Evolutionary conservation across 2,329 filamentous ascomycete genomes (phyloP).

Genomic region (Leptoxyphium fumago): DNA sequence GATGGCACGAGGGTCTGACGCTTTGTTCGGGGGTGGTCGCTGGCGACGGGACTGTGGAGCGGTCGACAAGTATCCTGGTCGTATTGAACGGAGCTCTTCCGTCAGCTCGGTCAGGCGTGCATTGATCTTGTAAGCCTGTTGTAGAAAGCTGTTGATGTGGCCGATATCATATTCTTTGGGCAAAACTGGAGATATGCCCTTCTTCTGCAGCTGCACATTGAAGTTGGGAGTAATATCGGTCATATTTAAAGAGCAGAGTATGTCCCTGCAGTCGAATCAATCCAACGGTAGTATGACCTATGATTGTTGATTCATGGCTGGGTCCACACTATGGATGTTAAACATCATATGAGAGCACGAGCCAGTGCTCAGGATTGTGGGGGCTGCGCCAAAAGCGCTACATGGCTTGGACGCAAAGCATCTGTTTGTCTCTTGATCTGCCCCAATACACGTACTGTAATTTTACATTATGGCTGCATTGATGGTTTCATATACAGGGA

Average conservation of each 20-base stretch:
- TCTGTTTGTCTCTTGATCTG: too few species aligned
- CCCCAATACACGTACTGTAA: too few species aligned
- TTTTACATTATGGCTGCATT: too few species aligned
- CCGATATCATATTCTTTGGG: slow-evolving; percentile 25
- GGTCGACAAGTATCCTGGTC: slow-evolving; percentile 81
- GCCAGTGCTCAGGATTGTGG: too few species aligned
- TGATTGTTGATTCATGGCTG: too few species aligned
- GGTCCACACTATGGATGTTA: too few species aligned
- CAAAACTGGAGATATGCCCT: slow-evolving; percentile 36
- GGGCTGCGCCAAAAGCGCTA: too few species aligned
- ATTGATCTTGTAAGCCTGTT: slow-evolving; percentile 89
- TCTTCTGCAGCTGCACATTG: slow-evolving; percentile 50
- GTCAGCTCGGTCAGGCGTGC: slow-evolving; percentile 70
- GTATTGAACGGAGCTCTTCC: slow-evolving; percentile 64
- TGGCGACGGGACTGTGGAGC: slow-evolving; percentile 43
- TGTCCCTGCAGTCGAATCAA: too few species aligned
- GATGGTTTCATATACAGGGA: too few species aligned
- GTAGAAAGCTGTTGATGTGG: slow-evolving; percentile 68
- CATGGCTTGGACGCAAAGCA: too few species aligned
- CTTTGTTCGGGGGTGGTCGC: slow-evolving; percentile 16
- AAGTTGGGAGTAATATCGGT: slow-evolving; percentile 53
- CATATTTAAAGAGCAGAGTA: slow-evolving; percentile 8
- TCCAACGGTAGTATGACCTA: too few species aligned
- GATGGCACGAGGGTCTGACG: slow-evolving; percentile 21
- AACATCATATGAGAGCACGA: too few species aligned